Evolutionary conservation across 169 alveolate species (phyloP).

Genomic region (Eimeria maxima): DNA sequence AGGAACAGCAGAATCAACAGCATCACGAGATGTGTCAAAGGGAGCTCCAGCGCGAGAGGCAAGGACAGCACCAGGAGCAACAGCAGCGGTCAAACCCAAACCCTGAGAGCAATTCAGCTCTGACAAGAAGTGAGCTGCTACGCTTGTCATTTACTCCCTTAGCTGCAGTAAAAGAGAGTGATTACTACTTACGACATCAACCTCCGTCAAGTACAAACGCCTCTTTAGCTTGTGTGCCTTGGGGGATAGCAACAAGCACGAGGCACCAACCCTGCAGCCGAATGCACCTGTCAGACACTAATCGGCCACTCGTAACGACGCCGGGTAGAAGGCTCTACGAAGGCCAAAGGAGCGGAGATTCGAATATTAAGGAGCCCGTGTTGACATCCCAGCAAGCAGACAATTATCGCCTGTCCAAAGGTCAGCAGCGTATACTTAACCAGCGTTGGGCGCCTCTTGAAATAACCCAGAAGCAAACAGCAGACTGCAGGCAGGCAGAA

Average conservation of each 20-base stretch:
- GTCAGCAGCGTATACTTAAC: neutral
- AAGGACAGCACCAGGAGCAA: neutral
- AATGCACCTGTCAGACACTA: neutral
- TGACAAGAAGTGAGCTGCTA: neutral
- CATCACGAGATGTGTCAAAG: neutral
- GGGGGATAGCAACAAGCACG: neutral
- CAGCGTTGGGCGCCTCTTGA: slow-evolving; percentile 36
- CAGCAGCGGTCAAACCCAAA: neutral
- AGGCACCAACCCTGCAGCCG: neutral
- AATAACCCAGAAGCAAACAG: neutral
- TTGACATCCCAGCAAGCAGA: neutral
- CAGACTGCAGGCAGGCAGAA: neutral
- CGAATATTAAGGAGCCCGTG: neutral
- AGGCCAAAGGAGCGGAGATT: neutral
- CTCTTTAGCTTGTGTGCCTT: neutral
- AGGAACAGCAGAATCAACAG: neutral
- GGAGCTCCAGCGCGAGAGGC: neutral
- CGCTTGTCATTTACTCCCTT: slow-evolving; percentile 1
- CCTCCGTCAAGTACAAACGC: neutral
- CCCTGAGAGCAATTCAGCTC: slow-evolving; percentile 3
- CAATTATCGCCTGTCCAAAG: neutral
- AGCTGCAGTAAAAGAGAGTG: neutral
- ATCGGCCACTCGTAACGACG: neutral
- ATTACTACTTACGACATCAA: neutral
- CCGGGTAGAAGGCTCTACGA: neutral